Conservation (phyloP, 192 early-diverging fungal genomes). For the Borealophlyctis nickersoniae region DNA sequence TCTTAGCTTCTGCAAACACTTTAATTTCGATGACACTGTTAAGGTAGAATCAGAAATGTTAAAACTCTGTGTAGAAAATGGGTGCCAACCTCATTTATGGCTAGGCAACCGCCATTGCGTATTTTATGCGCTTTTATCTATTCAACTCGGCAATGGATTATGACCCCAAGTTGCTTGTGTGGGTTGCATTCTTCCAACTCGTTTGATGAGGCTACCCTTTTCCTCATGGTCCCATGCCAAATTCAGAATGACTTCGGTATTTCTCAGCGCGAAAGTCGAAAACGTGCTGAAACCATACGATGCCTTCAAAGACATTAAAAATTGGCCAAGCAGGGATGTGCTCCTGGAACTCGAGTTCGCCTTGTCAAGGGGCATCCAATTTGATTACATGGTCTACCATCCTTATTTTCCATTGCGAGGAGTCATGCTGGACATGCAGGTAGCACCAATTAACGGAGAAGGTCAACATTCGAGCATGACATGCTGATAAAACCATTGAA, state of each 20-base stretch:
- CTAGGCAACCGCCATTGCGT: conserved; percentile 46
- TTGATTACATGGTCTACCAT: conserved; percentile 46
- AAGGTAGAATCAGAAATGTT: too few species aligned
- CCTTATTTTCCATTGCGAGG: conserved; percentile 48
- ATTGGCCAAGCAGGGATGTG: conserved; percentile 26
- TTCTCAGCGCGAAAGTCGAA: conserved; percentile 47
- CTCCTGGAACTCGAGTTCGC: conserved; percentile 41
- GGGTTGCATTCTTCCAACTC: conserved; percentile 18
- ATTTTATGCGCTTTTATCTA: conserved; percentile 54
- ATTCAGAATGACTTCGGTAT: conserved; percentile 44
- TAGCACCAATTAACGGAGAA: conserved; percentile 3
- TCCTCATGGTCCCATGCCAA: too few species aligned
- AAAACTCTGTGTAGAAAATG: too few species aligned
- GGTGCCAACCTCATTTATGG: neutral
- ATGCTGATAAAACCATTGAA: neutral
- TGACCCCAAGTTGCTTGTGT: conserved; percentile 47
- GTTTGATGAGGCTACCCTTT: too few species aligned
- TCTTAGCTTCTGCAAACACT: conserved; percentile 23
- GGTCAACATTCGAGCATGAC: neutral
- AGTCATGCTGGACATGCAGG: conserved; percentile 48
- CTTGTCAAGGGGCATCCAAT: conserved; percentile 36
- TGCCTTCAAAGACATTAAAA: conserved; percentile 41
- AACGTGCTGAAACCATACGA: conserved; percentile 28
- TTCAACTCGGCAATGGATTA: conserved; percentile 45
- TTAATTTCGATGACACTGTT: conserved; percentile 37